Evolutionary conservation across 2,329 filamentous ascomycete genomes (phyloP).

Genomic region (Aspergillus uvarum): DNA sequence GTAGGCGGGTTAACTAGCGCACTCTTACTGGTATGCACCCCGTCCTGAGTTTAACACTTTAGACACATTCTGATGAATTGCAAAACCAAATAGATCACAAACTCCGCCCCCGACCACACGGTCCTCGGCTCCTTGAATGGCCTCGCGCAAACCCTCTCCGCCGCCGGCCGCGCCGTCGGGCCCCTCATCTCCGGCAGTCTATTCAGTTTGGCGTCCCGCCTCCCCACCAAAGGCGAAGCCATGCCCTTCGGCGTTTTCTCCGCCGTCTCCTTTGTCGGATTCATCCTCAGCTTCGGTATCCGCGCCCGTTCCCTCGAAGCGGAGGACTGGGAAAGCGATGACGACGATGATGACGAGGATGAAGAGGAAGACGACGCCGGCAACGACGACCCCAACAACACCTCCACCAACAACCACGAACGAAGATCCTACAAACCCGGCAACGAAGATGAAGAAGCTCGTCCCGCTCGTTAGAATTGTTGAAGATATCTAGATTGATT

Average conservation of each 20-base stretch:
- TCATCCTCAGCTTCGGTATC: constrained; percentile 76
- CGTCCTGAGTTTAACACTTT: neutral
- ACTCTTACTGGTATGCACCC: constrained; percentile 69
- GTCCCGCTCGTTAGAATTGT: neutral
- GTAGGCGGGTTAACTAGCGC: constrained; percentile 89
- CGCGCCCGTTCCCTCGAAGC: constrained; percentile 61
- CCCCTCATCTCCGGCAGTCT: constrained; percentile 85
- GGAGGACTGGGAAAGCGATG: constrained; percentile 52
- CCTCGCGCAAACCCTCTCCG: constrained; percentile 88
- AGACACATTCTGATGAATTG: neutral
- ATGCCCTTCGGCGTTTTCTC: constrained; percentile 87
- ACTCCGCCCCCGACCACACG: constrained; percentile 81
- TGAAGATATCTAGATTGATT: neutral
- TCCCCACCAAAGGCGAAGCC: constrained; percentile 77
- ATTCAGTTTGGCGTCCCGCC: constrained; percentile 73
- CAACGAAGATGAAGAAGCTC: neutral
- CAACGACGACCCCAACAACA: neutral
- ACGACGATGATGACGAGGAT: constrained; percentile 42
- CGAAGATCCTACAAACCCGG: neutral
- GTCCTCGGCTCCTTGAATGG: constrained; percentile 90
- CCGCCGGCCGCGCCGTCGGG: constrained; percentile 81
- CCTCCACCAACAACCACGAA: neutral
- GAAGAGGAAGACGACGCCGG: constrained; percentile 50
- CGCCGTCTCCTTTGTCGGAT: constrained; percentile 76
- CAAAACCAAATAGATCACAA: constrained; percentile 68